Base-by-base conservation (phyloP, 2,329 filamentous ascomycete species). In the Claviceps purpurea region DNA sequence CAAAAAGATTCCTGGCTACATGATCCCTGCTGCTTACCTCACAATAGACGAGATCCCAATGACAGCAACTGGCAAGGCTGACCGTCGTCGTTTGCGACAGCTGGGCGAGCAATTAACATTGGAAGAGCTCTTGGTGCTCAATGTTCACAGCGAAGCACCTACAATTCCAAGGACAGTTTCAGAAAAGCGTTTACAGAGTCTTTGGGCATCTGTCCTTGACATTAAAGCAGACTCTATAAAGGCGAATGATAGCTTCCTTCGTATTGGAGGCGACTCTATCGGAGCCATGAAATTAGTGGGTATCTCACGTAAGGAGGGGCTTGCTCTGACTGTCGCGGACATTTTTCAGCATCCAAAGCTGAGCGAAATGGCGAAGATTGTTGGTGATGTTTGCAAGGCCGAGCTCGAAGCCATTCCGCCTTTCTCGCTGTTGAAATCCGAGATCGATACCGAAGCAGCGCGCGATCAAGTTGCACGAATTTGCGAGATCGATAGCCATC, bases 261-360 rank as follows among this genome's bases (percentile, higher is more conserved):
- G 50, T 14, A 40, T 56, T 68, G 1, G 70, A 69, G 4, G 53
- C 56, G 34, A 80, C 74, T 61, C 59, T 13, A 57, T 62, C 40
- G 53, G 49, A 16, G 57, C 57, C 5, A 57, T 57, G 45, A 48
- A 40, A 3, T 42, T 57, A 5, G 51, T 52, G 4, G 40, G 47
- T 18, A 24, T 30, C 16, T 39, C 51, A 4, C 49, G 51, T 1
- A 49, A 53, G 18, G 14, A 22, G 2, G 49, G 51, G 5, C 41
- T 54, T 38, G 39, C 39, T 14, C 16, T 54, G 2, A 48, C 66
- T 16, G 67, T 65, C 1, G 55, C 43, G 16, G 46, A 47, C 10
- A n/a, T 55, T 2, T 54, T 55, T 18, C 40, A 49, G 24, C 20
- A 56, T 34, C 34, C 53, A 40, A 26, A 51, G 8, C 16, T 51